Conservation (phyloP, 2,329 filamentous ascomycete genomes). For the Cytospora schulzeri region DNA sequence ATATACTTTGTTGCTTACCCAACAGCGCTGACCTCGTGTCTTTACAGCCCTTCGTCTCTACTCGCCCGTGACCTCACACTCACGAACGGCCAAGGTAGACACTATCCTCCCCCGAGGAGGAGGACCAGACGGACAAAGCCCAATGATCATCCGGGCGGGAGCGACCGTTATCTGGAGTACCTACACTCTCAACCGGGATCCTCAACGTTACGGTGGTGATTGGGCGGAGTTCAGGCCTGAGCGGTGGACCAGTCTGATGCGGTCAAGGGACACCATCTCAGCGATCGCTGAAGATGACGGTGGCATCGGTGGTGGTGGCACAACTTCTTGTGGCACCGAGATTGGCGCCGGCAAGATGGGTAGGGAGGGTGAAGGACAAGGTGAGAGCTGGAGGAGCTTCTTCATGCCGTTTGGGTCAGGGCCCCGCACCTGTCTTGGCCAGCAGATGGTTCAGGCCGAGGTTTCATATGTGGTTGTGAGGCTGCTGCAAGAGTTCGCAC, state of each 20-base stretch:
- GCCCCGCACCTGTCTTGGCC: conserved; percentile 21
- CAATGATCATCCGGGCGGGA: conserved; percentile 19
- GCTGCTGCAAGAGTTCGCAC: conserved; percentile 22
- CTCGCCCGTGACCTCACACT: conserved; percentile 24
- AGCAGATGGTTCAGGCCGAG: conserved; percentile 22
- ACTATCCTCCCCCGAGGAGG: conserved; percentile 24
- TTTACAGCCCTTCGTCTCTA: conserved; percentile 23
- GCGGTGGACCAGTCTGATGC: conserved; percentile 14
- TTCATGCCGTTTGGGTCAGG: conserved; percentile 27
- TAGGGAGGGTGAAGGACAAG: not conserved
- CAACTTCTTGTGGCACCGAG: not conserved
- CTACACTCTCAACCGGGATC: conserved; percentile 25
- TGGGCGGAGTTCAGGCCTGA: conserved; percentile 27
- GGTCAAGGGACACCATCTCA: not conserved
- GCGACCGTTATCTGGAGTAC: conserved; percentile 27
- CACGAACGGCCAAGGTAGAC: conserved; percentile 15
- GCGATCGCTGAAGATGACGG: not conserved
- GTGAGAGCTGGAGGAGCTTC: conserved; percentile 15
- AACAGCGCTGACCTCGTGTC: not conserved
- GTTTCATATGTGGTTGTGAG: conserved; percentile 23
- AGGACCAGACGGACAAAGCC: conserved; percentile 12
- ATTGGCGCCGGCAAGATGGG: not conserved
- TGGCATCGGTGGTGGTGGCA: not conserved
- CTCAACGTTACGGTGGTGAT: conserved; percentile 21
- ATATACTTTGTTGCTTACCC: not conserved